Evolutionary conservation across 176 grass and related monocot genomes (phyloP), one percentile per base, ranked within the genome.

Genomic region (Dendrocalamus sinicus): DNA sequence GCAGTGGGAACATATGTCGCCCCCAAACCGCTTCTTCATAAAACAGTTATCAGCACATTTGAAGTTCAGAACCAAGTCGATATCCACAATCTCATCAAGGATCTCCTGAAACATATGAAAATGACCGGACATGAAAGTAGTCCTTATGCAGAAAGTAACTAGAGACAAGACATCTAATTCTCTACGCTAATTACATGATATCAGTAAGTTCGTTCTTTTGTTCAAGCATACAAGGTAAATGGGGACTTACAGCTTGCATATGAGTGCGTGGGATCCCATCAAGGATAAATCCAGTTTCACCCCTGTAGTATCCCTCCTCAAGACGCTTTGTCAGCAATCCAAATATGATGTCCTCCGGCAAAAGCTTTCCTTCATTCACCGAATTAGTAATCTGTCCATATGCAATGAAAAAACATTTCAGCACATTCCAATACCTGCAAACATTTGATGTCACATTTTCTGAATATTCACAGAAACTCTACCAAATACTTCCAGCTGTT

Each of bases 31-130:
- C 67, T 90, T 91, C 84, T 96, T 99, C 88, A 96, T 85, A 50
- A 92, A 86, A 52, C 90, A 94, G 52, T 96, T 83, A 64, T 92
- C 92, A 26, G 83, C 83, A 24, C 86, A 99, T 89, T 99, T 99
- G 81, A 99, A 96, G 86, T 99, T 99, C 84, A 99, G 86, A 84
- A 96, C 93, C 70, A 99, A 75, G 64, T 99, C 90, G 32, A 99
- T 88, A 46, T 96, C 88, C 19, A 91, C 88, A 75, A 99, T 96
- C 82, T 96, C 86, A 82, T 99, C 93, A 69, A 99, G 96, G 67
- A 99, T 91, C 86, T 99, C 96, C 96, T 95, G 89, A 83, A 85
- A 78, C 30, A 76, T 19, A 58, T 20, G 19, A 77, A 77, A 65
- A 67, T 30, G 14, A 81, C 26, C 37, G 22, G 26, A 83, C 35